Percentiles rank a stretch among this genome's conserved stretches.
Conservation (phyloP, 2,329 filamentous ascomycete species). For the Claviceps monticola region DNA sequence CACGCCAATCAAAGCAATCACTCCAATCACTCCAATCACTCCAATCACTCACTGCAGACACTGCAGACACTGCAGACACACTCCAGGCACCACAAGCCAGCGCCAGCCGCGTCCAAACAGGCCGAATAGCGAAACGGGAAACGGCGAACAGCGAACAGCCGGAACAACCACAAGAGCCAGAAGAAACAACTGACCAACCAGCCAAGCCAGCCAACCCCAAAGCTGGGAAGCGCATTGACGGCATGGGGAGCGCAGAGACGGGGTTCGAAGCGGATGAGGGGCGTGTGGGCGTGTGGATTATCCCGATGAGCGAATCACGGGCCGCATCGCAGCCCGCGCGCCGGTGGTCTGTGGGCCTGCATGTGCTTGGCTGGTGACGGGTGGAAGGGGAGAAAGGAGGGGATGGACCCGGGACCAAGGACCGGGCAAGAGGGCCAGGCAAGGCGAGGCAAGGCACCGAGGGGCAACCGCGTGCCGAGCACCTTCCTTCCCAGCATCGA, state of each 20-base stretch:
- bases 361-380: not conserved
- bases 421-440: constrained; percentile 1
- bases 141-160: no score
- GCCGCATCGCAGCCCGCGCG: no score
- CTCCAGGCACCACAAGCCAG: not conserved
- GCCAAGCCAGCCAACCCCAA: not conserved
- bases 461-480: not conserved
- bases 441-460: not conserved
- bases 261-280: not conserved
- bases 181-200: not conserved
- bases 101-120: not conserved
- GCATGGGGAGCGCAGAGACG: not conserved
- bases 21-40: no score
- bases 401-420: constrained; percentile 6
- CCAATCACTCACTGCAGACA: not conserved
- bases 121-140: no score
- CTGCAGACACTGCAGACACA: not conserved
- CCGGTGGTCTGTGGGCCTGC: not conserved
- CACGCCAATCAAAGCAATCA: not conserved
- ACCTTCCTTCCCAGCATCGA: not conserved
- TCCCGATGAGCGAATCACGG: not conserved
- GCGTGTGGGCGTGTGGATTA: not conserved
- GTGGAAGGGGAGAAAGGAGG: not conserved
- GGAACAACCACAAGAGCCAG: no score
- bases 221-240: not conserved